Base-by-base conservation (phyloP, 805 yeast species). In the Wickerhamomyces alni region DNA sequence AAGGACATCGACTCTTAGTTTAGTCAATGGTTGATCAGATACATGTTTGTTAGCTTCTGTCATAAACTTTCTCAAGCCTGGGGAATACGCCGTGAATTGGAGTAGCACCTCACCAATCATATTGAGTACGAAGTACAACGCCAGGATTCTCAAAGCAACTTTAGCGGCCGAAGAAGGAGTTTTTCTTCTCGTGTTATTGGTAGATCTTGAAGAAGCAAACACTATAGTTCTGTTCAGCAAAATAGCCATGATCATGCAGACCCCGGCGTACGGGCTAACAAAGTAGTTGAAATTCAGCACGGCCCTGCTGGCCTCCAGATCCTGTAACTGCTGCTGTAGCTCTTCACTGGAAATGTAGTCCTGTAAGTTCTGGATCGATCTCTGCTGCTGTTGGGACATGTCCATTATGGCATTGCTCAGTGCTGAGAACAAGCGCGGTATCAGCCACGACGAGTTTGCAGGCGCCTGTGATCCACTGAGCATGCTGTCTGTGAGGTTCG, bases 241-340 rank as follows among this genome's bases (percentile, higher is more conserved):
- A 5, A 80, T 60, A 1, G 82, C 84, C 46, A 78, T 74, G 8
- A 72, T 52, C 69, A 78, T 74, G 55, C 83, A 77, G 22, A 67
- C 62, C 19, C 69, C 55, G 2, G 80, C 74, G 51, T 70, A 75
- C 0, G 72, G 70, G 11, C 76, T 67, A 13, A 71, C 55, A 44
- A 75, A 66, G 47, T 73, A 75, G 19, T 66, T 61, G 36, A 70
- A 48, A 8, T 22, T 33, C 8, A 19, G 10, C 3, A 29, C 6
- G 3, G 31, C 35, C 28, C 21, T n/a, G 16, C 13, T 13, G 4
- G 26, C 13, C 11, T 31, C 26, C 25, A 31, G 17, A 18, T 31
- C 34, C 17, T 31, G 39, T 18, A 21, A 30, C 2, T n/a, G 45
- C 30, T 4, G 47, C 22, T 6, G 16, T 18, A 3, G 32, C 19